Conservation (phyloP, 2,329 filamentous ascomycete genomes). For the Leptographium galeiforme region DNA sequence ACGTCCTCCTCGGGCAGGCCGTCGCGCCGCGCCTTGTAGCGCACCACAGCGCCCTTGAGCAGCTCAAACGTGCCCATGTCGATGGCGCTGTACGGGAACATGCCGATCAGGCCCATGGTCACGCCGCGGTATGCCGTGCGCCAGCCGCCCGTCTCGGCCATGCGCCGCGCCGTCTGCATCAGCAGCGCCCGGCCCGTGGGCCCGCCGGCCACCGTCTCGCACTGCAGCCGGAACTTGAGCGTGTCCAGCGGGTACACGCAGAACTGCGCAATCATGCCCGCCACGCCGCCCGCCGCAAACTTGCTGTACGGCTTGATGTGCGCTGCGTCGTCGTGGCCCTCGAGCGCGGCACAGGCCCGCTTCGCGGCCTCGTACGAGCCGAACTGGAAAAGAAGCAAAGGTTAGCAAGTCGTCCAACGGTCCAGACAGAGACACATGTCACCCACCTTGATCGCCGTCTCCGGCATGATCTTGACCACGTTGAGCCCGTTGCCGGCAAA, state of each 20-base stretch:
- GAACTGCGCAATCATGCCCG: constrained; percentile 91
- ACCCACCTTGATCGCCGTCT: constrained; percentile 75
- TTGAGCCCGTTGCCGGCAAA: constrained; percentile 96
- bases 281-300: constrained; percentile 80
- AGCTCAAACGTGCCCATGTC: constrained; percentile 94
- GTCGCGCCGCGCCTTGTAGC: constrained; percentile 52
- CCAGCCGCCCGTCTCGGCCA: constrained; percentile 43
- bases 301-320: constrained; percentile 73
- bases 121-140: constrained; percentile 79
- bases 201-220: constrained; percentile 79
- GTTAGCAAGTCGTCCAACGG: not conserved
- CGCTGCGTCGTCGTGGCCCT: constrained; percentile 74
- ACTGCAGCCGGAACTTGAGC: constrained; percentile 75
- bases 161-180: constrained; percentile 68
- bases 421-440: too few relatives aligned
- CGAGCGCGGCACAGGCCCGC: constrained; percentile 67
- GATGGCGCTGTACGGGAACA: constrained; percentile 96
- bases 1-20: constrained; percentile 76
- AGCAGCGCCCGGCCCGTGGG: constrained; percentile 74
- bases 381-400: constrained; percentile 38
- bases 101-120: constrained; percentile 84
- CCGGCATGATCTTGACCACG: constrained; percentile 95
- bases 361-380: constrained; percentile 95
- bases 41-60: constrained; percentile 62
- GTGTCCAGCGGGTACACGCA: constrained; percentile 91